phyloP scores from a whole-genome alignment of 345 rosid species.

The Euphorbia peplus region DNA sequence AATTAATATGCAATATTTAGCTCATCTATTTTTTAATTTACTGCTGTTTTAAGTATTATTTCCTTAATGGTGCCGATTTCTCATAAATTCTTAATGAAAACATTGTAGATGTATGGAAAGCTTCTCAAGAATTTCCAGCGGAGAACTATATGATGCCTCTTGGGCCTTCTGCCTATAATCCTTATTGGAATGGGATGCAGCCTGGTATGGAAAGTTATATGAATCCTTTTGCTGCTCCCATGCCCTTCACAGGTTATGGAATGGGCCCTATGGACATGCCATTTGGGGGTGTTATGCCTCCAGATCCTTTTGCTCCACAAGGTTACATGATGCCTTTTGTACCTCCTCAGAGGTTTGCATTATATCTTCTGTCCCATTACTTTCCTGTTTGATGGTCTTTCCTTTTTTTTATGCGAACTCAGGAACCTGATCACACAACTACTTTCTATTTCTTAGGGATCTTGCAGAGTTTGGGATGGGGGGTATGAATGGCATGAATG shows the following conservation, averaged over 20 bases:
- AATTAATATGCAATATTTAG: neutral
- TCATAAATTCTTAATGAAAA: constrained; percentile 1
- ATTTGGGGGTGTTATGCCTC: constrained; percentile 55
- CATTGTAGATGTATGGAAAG: constrained; percentile 68
- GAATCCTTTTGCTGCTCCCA: constrained; percentile 47
- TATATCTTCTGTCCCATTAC: neutral
- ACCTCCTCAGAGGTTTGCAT: constrained; percentile 57
- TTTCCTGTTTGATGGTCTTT: neutral
- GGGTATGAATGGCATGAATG: too few relatives aligned
- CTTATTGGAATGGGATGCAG: constrained; percentile 76
- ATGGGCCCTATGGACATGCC: constrained; percentile 60
- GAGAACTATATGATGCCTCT: constrained; percentile 84
- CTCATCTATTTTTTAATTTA: neutral
- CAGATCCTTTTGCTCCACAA: constrained; percentile 58
- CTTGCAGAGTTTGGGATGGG: constrained; percentile 77
- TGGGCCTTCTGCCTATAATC: constrained; percentile 64
- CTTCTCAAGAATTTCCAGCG: constrained; percentile 53
- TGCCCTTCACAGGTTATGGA: constrained; percentile 67
- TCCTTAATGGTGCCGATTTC: constrained; percentile 2
- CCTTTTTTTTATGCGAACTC: neutral
- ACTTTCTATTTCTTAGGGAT: constrained; percentile 47
- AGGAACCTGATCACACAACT: neutral
- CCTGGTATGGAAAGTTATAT: constrained; percentile 64
- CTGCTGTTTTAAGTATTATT: neutral
- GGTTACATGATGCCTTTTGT: constrained; percentile 57